Base-by-base conservation (phyloP, 176 grass and related monocot species). In the Musa schizocarpa region DNA sequence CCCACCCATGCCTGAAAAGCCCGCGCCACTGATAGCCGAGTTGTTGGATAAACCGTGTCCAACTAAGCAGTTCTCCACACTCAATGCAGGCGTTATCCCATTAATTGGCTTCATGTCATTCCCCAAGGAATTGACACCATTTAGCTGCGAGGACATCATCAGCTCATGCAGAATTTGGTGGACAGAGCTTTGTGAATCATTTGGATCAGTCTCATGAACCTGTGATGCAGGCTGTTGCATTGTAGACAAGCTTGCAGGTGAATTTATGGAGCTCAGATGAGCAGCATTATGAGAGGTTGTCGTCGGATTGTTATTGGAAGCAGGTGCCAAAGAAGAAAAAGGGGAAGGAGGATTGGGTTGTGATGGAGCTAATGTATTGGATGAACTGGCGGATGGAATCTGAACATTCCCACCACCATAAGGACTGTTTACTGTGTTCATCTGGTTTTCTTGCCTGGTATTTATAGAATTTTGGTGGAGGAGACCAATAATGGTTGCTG, bases 111-210 rank as follows among this genome's bases (percentile, higher is more conserved):
- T 94, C 76, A 79, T 72, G 67, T 83, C 85, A 78, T 81, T 89
- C 13, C 76, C 88, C 29, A 67, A 70, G 11, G 79, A 50, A 14
- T 73, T 68, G 70, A 81, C 54, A 65, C 88, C 86, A 66, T 94
- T 99, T 78, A 89, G 74, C 74, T 91, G 88, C 16, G 91, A 75
- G 22, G 95, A 87, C 90, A 99, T 89, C 92, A 93, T 88, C 82
- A 99, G 73, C 65, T 87, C 88, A 67, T 99, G 90, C 69, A 99
- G 74, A 52, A 99, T 94, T 83, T 80, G 87, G 80, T 99, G 82
- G 56, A 99, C 95, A 0, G 90, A 99, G 50, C 90, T 94, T 73
- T 94, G 90, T 68, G 96, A 89, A 51, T 95, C 96, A 74, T 69
- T 93, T 56, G 84, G 63, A 71, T 95, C 95, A 58, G 88, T 68